Percentiles rank a stretch among this genome's conserved stretches.
phyloP scores from a whole-genome alignment of 768 basidiomycete species.

The Lactarius akahatsu region DNA sequence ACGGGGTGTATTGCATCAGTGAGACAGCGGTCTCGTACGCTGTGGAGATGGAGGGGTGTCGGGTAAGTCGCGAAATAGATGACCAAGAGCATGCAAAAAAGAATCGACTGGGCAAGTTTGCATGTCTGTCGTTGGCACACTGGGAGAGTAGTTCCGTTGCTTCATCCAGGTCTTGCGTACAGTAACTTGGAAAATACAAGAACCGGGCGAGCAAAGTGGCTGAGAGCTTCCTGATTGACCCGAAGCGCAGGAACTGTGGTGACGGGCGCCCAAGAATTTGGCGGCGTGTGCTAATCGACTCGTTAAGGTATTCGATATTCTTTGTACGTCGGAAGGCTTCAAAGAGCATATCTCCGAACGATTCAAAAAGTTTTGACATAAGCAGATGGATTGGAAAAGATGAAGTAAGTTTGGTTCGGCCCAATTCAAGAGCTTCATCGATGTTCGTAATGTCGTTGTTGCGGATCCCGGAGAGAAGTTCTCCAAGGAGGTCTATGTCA shows the following conservation, averaged over 20 bases:
- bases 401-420: background rate
- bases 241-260: fast-evolving
- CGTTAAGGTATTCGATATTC: background rate
- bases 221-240: background rate
- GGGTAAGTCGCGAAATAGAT: background rate
- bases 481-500: background rate
- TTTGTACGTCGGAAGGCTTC: background rate
- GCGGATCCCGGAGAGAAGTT: background rate
- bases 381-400: background rate
- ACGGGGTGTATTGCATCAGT: background rate
- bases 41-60: background rate
- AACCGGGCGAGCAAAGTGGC: background rate
- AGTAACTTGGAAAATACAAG: fast-evolving
- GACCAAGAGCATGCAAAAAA: background rate
- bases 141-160: background rate
- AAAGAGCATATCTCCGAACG: background rate
- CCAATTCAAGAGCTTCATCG: background rate
- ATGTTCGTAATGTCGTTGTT: background rate
- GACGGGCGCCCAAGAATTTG: background rate
- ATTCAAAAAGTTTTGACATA: background rate
- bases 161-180: background rate
- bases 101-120: background rate
- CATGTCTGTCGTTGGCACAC: background rate
- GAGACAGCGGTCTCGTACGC: background rate
- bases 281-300: background rate